Evolutionary conservation across 2,329 filamentous ascomycete genomes (phyloP), one percentile per base, ranked within the genome.

Genomic region (Stachybotrys echinatus): DNA sequence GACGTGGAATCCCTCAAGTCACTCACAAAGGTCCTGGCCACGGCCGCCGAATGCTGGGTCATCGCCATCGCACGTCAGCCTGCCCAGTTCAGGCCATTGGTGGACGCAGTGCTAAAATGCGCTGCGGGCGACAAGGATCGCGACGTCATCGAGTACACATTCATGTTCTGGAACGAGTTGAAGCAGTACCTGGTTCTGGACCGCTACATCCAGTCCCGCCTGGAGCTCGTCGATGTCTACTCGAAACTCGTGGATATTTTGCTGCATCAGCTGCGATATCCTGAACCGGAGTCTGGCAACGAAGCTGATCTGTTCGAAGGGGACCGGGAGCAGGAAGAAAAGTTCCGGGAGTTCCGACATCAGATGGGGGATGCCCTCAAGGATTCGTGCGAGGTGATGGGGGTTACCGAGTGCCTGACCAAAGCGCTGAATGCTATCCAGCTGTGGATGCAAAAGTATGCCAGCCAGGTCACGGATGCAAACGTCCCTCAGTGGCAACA

Each of bases 291-390:
- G 48, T 78, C 77, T 49, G 81, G 84, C 14, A 84, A 87, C 57
- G 85, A 92, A 58, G 76, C 78, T 12, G 94, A 99, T 66, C 74
- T 97, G 1, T 99, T 99, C 63, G 92, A 96, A 54, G 94, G 94
- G 48, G 94, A 99, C 65, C 85, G 92, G 39, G 94, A 97, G 65
- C 86, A 90, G 53, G 94, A 99, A 67, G 94, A 99, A 61, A 95
- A 94, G 66, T 99, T 99, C 72, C 84, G 94, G 45, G 90, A 95
- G 62, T 99, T 97, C 75, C 81, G 94, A 57, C 94, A 99, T 65
- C 85, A 90, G 48, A 97, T 99, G 90, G 94, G 94, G 34, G 95
- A 99, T 65, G 95, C 95, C 0, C 79, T 99, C 46, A 99, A 99
- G 71, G 94, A 99, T 63, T 89, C 89, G 49, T 99, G 94, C 68